phyloP scores from a whole-genome alignment of 1,139 yeast species.

The Kazachstania sp. region DNA sequence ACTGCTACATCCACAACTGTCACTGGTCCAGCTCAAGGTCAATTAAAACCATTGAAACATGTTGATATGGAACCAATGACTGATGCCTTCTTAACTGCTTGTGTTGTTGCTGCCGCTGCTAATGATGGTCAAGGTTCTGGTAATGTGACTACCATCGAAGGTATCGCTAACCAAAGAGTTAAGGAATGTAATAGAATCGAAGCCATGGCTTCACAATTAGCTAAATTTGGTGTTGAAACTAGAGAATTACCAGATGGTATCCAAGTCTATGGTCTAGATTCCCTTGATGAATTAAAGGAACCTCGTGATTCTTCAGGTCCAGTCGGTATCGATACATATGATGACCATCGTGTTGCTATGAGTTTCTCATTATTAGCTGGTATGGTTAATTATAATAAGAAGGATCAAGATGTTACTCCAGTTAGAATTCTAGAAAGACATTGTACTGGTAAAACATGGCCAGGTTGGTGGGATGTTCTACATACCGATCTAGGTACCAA shows the following conservation, averaged over 20 bases:
- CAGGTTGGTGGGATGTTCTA: constrained; percentile 98
- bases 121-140: constrained; percentile 21
- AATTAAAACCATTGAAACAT: constrained; percentile 56
- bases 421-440: constrained; percentile 77
- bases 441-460: constrained; percentile 98
- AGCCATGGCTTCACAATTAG: constrained; percentile 85
- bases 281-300: constrained; percentile 37
- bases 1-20: constrained; percentile 83
- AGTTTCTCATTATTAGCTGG: constrained; percentile 80
- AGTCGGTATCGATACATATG: constrained; percentile 66
- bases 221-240: constrained; percentile 82
- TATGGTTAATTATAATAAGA: constrained; percentile 32
- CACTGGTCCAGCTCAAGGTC: constrained; percentile 71
- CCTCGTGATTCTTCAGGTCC: constrained; percentile 41
- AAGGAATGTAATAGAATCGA: constrained; percentile 94
- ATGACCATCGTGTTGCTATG: constrained; percentile 98
- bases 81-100: constrained; percentile 93
- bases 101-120: constrained; percentile 93
- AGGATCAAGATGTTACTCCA: constrained; percentile 32
- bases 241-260: constrained; percentile 89
- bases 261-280: constrained; percentile 62
- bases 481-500: constrained; percentile 57
- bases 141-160: constrained; percentile 70
- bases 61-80: constrained; percentile 99
- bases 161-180: constrained; percentile 96